Percentiles rank a stretch among this genome's conserved stretches.
phyloP scores from a whole-genome alignment of 768 basidiomycete genomes.

The Rhodosporidiobolus sp. region DNA sequence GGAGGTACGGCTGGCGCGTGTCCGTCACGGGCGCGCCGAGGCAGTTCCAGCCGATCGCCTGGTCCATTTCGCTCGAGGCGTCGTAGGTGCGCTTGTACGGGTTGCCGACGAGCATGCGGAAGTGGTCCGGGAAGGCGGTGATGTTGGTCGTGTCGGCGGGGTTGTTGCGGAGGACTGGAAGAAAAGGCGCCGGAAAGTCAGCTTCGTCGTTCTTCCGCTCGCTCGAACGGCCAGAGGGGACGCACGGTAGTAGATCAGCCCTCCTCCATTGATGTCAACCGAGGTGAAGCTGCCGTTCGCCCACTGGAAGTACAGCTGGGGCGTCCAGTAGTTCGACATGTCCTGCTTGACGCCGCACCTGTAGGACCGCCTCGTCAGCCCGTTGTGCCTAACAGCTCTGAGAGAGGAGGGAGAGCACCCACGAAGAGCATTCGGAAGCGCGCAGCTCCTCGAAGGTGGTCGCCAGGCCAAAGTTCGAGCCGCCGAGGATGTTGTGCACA shows the following conservation, averaged over 20 bases:
- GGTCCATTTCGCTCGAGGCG: conserved; percentile 51
- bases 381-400: no score
- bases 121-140: conserved; percentile 31
- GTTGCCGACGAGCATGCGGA: conserved; percentile 54
- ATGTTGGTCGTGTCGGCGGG: conserved; percentile 16
- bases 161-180: conserved; percentile 7
- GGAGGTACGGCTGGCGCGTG: conserved; percentile 28
- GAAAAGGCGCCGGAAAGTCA: no score
- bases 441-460: conserved; percentile 35
- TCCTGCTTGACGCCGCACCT: conserved; percentile 28
- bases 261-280: conserved; percentile 34
- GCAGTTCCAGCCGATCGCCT: conserved; percentile 53
- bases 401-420: conserved; percentile 16
- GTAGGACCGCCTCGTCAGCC: not conserved
- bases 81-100: conserved; percentile 56
- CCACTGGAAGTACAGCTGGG: conserved; percentile 42
- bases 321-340: conserved; percentile 23
- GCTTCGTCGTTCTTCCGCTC: no score
- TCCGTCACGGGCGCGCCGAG: conserved; percentile 7
- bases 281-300: conserved; percentile 45
- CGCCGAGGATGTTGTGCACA: conserved; percentile 48
- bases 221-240: not conserved
- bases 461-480: conserved; percentile 43
- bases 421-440: conserved; percentile 43
- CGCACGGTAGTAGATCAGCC: conserved; percentile 47